Evolutionary conservation across 306 rosid genomes (phyloP).

Genomic region (Mucuna pruriens): DNA sequence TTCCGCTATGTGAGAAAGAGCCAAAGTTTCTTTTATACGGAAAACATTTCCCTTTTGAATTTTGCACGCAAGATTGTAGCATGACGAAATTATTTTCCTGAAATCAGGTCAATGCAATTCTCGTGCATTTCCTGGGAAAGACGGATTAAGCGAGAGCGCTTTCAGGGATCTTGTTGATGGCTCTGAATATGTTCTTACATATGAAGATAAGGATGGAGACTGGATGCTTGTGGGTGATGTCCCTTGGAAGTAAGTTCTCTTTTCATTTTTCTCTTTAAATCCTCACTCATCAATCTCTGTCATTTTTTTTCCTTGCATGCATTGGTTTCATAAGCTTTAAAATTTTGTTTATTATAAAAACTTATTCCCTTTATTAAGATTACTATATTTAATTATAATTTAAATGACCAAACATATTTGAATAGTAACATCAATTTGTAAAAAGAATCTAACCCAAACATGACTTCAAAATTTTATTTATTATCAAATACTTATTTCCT

Average conservation of each 20-base stretch:
- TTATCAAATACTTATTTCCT: not conserved
- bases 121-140: not conserved
- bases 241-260: conserved; percentile 17
- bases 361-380: not conserved
- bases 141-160: not conserved
- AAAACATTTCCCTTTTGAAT: too few relatives aligned
- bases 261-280: not conserved
- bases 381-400: too few relatives aligned
- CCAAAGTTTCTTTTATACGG: too few relatives aligned
- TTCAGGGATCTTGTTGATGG: conserved; percentile 20
- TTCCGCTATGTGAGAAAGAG: too few relatives aligned
- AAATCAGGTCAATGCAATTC: conserved; percentile 11
- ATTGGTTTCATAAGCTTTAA: not conserved
- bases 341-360: too few relatives aligned
- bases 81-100: too few relatives aligned
- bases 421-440: too few relatives aligned
- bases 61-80: too few relatives aligned
- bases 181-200: conserved; percentile 27
- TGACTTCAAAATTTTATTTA: not conserved
- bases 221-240: conserved; percentile 33
- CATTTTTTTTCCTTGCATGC: not conserved
- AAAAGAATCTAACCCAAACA: not conserved
- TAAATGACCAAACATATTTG: too few relatives aligned
- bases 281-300: not conserved
- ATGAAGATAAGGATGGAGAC: conserved; percentile 23